Percentiles rank a stretch among this genome's conserved stretches.
phyloP scores from a whole-genome alignment of 495 filamentous ascomycete species.

The Penicillium atrosanguineum region DNA sequence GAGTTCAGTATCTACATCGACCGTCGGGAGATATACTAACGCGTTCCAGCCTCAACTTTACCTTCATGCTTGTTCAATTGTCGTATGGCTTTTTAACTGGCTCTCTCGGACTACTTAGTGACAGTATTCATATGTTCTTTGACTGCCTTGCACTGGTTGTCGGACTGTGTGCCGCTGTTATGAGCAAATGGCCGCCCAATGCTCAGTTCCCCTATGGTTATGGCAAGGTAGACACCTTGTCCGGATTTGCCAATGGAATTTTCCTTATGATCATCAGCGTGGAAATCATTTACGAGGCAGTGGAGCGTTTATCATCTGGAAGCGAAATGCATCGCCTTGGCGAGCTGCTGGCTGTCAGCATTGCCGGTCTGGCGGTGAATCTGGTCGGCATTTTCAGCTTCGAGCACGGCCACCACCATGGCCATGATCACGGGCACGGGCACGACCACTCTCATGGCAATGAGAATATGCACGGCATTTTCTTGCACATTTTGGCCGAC shows the following conservation, averaged over 20 bases:
- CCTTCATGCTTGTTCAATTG: constrained; percentile 92
- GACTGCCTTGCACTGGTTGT: constrained; percentile 92
- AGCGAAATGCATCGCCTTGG: constrained; percentile 77
- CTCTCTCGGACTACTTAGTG: constrained; percentile 88
- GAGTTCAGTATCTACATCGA: constrained; percentile 25
- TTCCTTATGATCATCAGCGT: constrained; percentile 95
- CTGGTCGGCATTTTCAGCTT: constrained; percentile 89
- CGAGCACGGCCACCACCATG: constrained; percentile 60
- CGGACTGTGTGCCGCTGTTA: constrained; percentile 90
- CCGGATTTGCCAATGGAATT: constrained; percentile 94
- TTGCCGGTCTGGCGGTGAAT: constrained; percentile 83
- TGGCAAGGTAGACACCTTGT: constrained; percentile 94
- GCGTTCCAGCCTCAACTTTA: constrained; percentile 73
- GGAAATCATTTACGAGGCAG: constrained; percentile 94
- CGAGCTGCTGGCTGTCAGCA: constrained; percentile 85
- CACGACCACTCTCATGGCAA: constrained; percentile 76
- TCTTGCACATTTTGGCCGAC: constrained; percentile 91
- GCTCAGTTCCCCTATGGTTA: constrained; percentile 89
- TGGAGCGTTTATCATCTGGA: constrained; percentile 79
- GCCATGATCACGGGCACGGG: constrained; percentile 47
- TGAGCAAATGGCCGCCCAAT: constrained; percentile 95
- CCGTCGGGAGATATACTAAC: constrained; percentile 10
- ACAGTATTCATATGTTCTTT: constrained; percentile 99
- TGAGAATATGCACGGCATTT: constrained; percentile 99
- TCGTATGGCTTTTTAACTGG: constrained; percentile 91